Conservation (phyloP, 2,329 filamentous ascomycete species). For the Didymella pomorum region DNA sequence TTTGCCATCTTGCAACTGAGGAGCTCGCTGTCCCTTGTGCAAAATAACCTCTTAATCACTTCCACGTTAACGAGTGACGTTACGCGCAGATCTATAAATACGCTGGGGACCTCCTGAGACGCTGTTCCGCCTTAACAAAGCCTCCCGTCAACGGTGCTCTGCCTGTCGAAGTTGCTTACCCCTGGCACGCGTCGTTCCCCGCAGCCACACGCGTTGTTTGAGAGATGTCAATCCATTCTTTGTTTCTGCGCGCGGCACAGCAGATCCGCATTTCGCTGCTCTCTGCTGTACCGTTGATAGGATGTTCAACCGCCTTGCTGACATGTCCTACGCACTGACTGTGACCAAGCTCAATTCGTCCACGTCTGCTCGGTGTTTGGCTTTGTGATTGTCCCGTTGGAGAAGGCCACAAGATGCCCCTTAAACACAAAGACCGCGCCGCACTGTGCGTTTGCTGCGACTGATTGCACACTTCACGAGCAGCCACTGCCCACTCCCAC, state of each 20-base stretch:
- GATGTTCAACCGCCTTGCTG: constrained; percentile 29
- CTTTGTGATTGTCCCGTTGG: constrained; percentile 11
- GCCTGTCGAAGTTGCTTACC: constrained; percentile 15
- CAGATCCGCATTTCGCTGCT: constrained; percentile 19
- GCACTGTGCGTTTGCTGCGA: constrained; percentile 16
- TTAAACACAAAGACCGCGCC: constrained; percentile 14
- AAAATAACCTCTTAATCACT: not conserved
- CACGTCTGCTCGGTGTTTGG: constrained; percentile 11
- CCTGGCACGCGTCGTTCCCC: constrained; percentile 20
- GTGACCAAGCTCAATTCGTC: constrained; percentile 20
- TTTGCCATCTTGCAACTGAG: not conserved
- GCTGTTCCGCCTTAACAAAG: constrained; percentile 19
- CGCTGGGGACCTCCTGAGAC: constrained; percentile 13
- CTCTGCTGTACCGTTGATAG: constrained; percentile 23
- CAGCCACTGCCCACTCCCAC: constrained; percentile 4
- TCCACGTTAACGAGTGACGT: constrained; percentile 15
- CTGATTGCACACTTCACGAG: constrained; percentile 2
- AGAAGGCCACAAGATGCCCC: constrained; percentile 17
- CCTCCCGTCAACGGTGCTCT: constrained; percentile 19
- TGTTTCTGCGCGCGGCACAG: constrained; percentile 12
- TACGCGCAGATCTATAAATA: constrained; percentile 21
- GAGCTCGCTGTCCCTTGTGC: not conserved
- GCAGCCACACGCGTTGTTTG: constrained; percentile 11
- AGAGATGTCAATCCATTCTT: constrained; percentile 8
- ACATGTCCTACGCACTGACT: constrained; percentile 31